A percentile compares a stretch with the other conserved stretches of the same genome.
Evolutionary conservation across 495 filamentous ascomycete species (phyloP).

Genomic region (Penicillium fimorum): DNA sequence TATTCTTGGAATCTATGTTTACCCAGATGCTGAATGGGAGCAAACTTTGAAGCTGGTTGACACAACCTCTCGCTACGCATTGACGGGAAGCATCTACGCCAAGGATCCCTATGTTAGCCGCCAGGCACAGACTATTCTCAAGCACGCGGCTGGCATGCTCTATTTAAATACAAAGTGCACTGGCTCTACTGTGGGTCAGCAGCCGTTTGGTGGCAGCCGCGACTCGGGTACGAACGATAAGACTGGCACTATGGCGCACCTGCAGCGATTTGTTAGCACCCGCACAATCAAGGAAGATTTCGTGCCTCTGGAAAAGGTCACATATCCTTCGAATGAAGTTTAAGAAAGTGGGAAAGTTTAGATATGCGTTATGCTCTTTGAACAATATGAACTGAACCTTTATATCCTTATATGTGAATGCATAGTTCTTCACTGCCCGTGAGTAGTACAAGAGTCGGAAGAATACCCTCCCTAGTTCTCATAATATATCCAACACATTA

Average conservation of each 20-base stretch:
- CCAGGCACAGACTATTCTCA: constrained; percentile 64
- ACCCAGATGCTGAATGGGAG: constrained; percentile 59
- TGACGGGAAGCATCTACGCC: constrained; percentile 76
- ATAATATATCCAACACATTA: neutral
- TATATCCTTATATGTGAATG: no score
- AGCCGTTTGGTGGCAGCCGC: constrained; percentile 76
- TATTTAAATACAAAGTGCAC: constrained; percentile 75
- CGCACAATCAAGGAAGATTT: constrained; percentile 81
- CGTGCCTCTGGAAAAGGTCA: constrained; percentile 53
- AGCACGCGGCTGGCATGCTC: constrained; percentile 82
- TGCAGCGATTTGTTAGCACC: constrained; percentile 69
- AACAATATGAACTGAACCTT: neutral
- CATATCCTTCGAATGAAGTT: constrained; percentile 65
- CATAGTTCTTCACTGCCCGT: no score
- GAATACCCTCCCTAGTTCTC: neutral
- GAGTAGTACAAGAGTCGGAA: no score
- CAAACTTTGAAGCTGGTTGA: constrained; percentile 56
- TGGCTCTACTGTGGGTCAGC: constrained; percentile 77
- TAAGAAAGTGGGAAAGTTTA: constrained; percentile 1
- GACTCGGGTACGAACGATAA: constrained; percentile 81
- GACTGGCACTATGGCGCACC: constrained; percentile 64
- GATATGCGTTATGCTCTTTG: neutral
- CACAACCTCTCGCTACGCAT: constrained; percentile 61
- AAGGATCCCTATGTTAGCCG: constrained; percentile 62
- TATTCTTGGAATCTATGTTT: constrained; percentile 66